These are phyloP conservation scores for Magnolia sinica DNA, from an alignment of 164 flowering plant genomes.

Conservation along the genomic window DNA sequence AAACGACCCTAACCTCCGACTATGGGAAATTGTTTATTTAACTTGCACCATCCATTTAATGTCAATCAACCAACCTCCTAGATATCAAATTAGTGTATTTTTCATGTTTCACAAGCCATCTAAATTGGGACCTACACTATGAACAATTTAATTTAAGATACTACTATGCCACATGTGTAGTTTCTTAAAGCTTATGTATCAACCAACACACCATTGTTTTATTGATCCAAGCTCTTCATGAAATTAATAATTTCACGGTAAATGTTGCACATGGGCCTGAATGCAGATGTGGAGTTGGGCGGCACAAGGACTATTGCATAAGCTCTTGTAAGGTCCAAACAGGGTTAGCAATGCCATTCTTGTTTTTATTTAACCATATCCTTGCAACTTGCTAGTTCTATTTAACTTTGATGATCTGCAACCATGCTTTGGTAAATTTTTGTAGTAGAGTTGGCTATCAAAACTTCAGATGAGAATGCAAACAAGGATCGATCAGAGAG, in stretches of 20 bases:
- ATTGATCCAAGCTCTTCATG: background rate
- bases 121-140: no score
- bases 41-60: no score
- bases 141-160: no score
- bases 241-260: background rate
- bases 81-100: no score
- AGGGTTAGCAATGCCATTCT: conserved; percentile 42
- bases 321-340: conserved; percentile 75
- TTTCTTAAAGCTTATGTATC: no score
- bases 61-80: no score
- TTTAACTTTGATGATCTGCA: background rate
- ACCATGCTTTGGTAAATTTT: conserved; percentile 3
- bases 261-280: conserved; percentile 11
- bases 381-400: background rate
- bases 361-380: conserved; percentile 3
- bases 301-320: conserved; percentile 85
- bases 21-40: no score
- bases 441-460: conserved; percentile 54
- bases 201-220: background rate
- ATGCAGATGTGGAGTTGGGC: conserved; percentile 61
- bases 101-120: no score
- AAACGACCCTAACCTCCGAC: no score
- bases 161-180: no score
- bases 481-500: conserved; percentile 44
- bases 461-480: conserved; percentile 37